Percentiles rank a stretch among this genome's conserved stretches.
Conservation (phyloP, 345 rosid species). For the Erysimum cheiranthoides region DNA sequence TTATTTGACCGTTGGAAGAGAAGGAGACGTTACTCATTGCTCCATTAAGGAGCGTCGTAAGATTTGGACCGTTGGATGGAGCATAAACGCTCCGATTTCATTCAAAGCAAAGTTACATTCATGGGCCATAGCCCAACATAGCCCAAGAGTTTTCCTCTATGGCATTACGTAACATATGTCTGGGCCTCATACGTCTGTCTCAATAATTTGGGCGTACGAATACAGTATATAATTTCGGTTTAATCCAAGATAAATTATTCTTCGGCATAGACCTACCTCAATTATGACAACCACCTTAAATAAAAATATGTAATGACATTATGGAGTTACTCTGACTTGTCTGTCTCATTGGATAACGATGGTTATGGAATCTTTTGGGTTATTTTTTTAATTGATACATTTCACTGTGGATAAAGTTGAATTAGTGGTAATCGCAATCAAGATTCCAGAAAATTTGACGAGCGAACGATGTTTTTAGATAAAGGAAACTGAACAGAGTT, state of each 20-base stretch:
- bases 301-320: neutral
- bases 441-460: neutral
- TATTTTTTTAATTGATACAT: neutral
- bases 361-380: slow-evolving; percentile 27
- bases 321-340: slow-evolving; percentile 33
- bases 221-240: neutral
- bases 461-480: neutral
- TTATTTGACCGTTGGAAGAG: slow-evolving; percentile 73
- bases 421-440: slow-evolving; percentile 26
- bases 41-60: slow-evolving; percentile 31
- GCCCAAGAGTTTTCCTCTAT: neutral
- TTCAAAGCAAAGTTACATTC: slow-evolving; percentile 36
- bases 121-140: neutral
- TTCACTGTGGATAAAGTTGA: slow-evolving; percentile 34
- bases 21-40: slow-evolving; percentile 61
- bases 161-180: neutral
- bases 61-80: slow-evolving; percentile 43
- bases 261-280: neutral
- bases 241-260: neutral
- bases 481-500: slow-evolving; percentile 19
- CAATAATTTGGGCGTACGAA: no score
- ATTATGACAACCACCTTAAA: slow-evolving; percentile 3
- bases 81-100: slow-evolving; percentile 70
- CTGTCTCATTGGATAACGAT: slow-evolving; percentile 36
- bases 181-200: neutral